Evolutionary conservation across 768 basidiomycete species (phyloP), one percentile per base, ranked within the genome.

Genomic region (Pleurotus cornucopiae): DNA sequence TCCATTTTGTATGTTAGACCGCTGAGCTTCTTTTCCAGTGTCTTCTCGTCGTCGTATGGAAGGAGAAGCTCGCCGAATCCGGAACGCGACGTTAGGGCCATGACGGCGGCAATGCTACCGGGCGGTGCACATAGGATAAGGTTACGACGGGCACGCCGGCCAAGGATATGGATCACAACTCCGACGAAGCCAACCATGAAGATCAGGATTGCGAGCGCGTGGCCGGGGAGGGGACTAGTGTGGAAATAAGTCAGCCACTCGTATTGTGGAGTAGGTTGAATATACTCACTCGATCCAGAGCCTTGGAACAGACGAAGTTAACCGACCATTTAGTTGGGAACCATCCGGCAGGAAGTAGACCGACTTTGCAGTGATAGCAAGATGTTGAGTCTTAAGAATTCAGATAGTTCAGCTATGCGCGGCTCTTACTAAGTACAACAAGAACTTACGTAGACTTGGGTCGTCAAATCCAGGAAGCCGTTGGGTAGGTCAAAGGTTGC

Each of bases 21-120:
- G 12, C 69, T 66, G 30, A 88, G 67, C 58, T 81, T 85, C 57
- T 70, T 64, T 45, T 73, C 71, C 30, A 88, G 69, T 3, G 70
- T 69, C 23, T 55, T 44, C 40, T 75, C 70, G 55, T 80, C 67
- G 65, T 88, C 84, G 57, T 81, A 84, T 0, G 86, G 85, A 9
- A 77, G 62, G n/a, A 88, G 67, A 11, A 84, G 72, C 40, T 83
- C 76, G 18, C 83, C 85, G 55, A 84, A 85, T 12, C 84, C 84
- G 41, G 84, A 85, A 6, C 74, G 80, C 0, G 81, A 71, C 2
- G 85, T 84, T 54, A 85, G 71, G 3, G 85, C 76, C 6, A 81
- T 70, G 30, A 80, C 71, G 7, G 78, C 67, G 5, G 82, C 86
- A 55, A 88, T 83, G 46, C 76, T 81, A 14, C 85, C 85, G 0